These are phyloP conservation scores for Lepraria neglecta DNA, from an alignment of 495 filamentous ascomycete species.

Conservation along the genomic window DNA sequence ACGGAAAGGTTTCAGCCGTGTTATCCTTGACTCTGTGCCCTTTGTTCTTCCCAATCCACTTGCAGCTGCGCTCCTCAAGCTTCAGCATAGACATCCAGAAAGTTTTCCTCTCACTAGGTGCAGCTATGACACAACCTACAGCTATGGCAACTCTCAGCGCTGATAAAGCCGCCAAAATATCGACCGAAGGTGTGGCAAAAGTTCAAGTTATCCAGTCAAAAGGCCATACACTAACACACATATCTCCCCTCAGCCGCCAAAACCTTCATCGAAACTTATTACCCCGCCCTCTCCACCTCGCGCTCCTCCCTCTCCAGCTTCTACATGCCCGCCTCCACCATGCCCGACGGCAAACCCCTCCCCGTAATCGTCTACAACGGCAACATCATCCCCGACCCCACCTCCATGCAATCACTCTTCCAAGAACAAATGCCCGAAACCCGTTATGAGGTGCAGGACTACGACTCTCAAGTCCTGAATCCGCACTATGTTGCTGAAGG, in stretches of 20 bases:
- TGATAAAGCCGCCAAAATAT: conserved; percentile 43
- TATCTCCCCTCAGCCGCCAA: conserved; percentile 39
- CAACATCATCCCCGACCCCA: conserved; percentile 49
- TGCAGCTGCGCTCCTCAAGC: background rate
- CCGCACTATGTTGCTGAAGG: conserved; percentile 46
- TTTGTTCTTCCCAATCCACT: background rate
- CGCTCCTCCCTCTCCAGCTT: conserved; percentile 49
- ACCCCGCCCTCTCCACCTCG: conserved; percentile 49
- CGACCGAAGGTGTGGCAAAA: conserved; percentile 41
- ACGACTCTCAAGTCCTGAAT: conserved; percentile 71
- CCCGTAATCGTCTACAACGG: conserved; percentile 62
- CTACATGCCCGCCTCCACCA: conserved; percentile 45
- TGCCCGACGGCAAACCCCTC: conserved; percentile 35
- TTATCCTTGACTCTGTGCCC: background rate
- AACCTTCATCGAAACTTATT: conserved; percentile 48
- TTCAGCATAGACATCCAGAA: no score
- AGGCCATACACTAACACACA: conserved; percentile 5
- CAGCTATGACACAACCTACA: no score
- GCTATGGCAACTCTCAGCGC: conserved; percentile 39
- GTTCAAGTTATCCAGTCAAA: background rate
- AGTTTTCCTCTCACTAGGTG: no score
- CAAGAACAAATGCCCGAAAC: conserved; percentile 54
- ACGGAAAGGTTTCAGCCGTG: background rate
- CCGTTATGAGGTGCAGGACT: conserved; percentile 58
- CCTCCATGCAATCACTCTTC: conserved; percentile 54